These are phyloP conservation scores for Orychophragmus violaceus DNA, from an alignment of 345 rosid genomes.

Conservation along the genomic window DNA sequence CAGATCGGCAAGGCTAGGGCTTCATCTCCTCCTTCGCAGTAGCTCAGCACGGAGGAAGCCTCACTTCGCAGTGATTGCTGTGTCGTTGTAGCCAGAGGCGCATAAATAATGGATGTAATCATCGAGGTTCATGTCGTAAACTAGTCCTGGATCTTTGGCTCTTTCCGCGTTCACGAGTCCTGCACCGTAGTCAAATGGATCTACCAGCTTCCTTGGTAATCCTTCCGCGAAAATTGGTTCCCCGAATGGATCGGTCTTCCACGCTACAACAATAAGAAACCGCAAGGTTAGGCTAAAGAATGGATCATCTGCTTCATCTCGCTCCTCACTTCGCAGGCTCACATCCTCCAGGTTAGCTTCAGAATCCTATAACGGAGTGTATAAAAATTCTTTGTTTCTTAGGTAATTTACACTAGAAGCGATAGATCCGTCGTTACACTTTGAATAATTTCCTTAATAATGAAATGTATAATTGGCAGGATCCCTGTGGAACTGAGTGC, in stretches of 20 bases:
- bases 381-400: neutral
- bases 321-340: conserved; percentile 39
- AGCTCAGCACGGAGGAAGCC: too few species aligned
- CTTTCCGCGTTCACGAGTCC: too few species aligned
- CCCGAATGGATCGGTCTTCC: conserved; percentile 18
- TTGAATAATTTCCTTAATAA: too few species aligned
- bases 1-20: too few species aligned
- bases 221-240: conserved; percentile 2
- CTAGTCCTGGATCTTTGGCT: too few species aligned
- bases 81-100: too few species aligned
- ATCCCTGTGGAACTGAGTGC: conserved; percentile 70
- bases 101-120: too few species aligned
- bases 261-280: neutral
- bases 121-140: too few species aligned
- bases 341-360: conserved; percentile 48
- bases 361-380: neutral
- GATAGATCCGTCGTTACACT: neutral
- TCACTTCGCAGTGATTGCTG: too few species aligned
- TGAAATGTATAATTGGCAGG: conserved; percentile 36
- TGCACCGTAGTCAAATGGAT: conserved; percentile 22
- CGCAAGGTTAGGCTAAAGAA: too few species aligned
- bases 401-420: neutral
- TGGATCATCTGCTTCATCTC: conserved; percentile 34
- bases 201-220: neutral
- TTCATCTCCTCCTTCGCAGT: too few species aligned